These are phyloP conservation scores for Massarina eburnea DNA, from an alignment of 2,329 filamentous ascomycete genomes.

Conservation along the genomic window DNA sequence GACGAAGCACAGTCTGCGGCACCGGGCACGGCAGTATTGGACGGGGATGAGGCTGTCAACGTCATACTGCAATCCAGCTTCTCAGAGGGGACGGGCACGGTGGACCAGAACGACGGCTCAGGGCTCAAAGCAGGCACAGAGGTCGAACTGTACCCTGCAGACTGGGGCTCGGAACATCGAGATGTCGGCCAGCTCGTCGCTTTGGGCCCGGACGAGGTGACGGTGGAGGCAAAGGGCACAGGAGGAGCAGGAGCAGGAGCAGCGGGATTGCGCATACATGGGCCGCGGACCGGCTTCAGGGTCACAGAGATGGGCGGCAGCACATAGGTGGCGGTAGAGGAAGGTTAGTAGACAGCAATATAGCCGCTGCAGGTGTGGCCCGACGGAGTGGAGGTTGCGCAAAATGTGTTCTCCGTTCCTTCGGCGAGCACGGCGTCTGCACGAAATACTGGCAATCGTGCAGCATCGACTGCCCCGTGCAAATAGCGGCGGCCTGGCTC, in stretches of 20 bases:
- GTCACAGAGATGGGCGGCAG: constrained; percentile 18
- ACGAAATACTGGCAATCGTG: constrained; percentile 16
- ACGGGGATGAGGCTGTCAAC: constrained; percentile 57
- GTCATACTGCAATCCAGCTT: constrained; percentile 51
- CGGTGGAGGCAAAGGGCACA: constrained; percentile 19
- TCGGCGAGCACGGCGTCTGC: constrained; percentile 17
- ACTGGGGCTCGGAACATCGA: constrained; percentile 21
- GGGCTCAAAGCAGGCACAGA: constrained; percentile 55
- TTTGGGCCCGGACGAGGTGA: constrained; percentile 24
- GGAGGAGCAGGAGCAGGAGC: no score
- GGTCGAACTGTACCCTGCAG: constrained; percentile 46
- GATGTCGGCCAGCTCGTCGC: constrained; percentile 26
- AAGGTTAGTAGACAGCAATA: constrained; percentile 15
- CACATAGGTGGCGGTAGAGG: constrained; percentile 4
- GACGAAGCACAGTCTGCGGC: constrained; percentile 44
- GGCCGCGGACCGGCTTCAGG: constrained; percentile 28
- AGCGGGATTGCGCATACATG: constrained; percentile 26
- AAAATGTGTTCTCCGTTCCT: constrained; percentile 5
- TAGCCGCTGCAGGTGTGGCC: constrained; percentile 20
- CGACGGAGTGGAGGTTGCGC: constrained; percentile 16
- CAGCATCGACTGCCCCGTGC: constrained; percentile 29
- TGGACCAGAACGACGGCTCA: constrained; percentile 55
- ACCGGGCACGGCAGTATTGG: constrained; percentile 49
- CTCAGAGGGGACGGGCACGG: no score
- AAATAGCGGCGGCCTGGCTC: background rate